phyloP scores from a whole-genome alignment of 805 yeast genomes.

The Metschnikowia lochheadii region DNA sequence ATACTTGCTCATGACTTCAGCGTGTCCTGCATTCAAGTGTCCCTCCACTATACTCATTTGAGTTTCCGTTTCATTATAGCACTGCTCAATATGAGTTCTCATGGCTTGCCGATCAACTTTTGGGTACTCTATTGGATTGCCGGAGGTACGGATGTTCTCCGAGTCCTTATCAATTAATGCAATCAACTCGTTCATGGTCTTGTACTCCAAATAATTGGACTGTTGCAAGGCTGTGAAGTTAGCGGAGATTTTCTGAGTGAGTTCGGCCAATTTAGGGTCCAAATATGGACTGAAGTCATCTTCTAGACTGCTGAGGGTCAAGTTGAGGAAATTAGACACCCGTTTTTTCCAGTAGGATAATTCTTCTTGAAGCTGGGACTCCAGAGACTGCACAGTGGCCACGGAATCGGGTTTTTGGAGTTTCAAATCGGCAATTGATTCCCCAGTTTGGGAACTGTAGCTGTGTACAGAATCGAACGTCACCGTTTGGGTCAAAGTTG shows the following conservation, averaged over 20 bases:
- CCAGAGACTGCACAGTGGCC: background rate
- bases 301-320: conserved; percentile 31
- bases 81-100: conserved; percentile 29
- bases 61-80: conserved; percentile 23
- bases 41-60: conserved; percentile 22
- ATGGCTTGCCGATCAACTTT: conserved; percentile 31
- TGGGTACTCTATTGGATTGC: conserved; percentile 11
- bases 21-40: conserved; percentile 25
- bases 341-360: conserved; percentile 30
- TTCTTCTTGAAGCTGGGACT: conserved; percentile 23
- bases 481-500: conserved; percentile 11
- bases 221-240: conserved; percentile 27
- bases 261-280: conserved; percentile 20
- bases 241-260: conserved; percentile 24
- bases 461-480: background rate
- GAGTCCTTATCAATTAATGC: conserved; percentile 31
- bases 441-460: background rate
- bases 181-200: conserved; percentile 28
- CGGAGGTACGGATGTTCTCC: conserved; percentile 24
- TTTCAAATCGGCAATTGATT: no score
- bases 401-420: background rate
- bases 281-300: conserved; percentile 29
- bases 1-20: conserved; percentile 25
- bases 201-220: conserved; percentile 28
- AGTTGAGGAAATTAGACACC: conserved; percentile 30